A percentile compares a stretch with the other conserved stretches of the same genome.
Conservation (phyloP, 345 rosid species). For the rapeseed (Brassica napus) region Da-Ae NC_063441.1:20234001-20234500, state of each 20-base stretch:
- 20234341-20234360: not conserved
- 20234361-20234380: not conserved
- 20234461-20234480: constrained; percentile 4
- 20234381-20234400: not conserved
- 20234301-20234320: not conserved
- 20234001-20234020: not conserved
- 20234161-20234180: not conserved
- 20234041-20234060: not conserved
- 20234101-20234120: not conserved
- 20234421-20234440: not conserved
- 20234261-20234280: not conserved
- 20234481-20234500: not conserved
- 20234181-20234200: no score
- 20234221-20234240: not conserved
- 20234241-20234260: not conserved
- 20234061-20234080: not conserved
- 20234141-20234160: not conserved
- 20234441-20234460: not conserved
- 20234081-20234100: not conserved
- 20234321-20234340: not conserved
- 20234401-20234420: not conserved
- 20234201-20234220: not conserved
- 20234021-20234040: not conserved
- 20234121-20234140: not conserved
- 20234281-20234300: not conserved